phyloP scores from a whole-genome alignment of 129 eudicot species.

The Centrapalus pauciflorus region DNA sequence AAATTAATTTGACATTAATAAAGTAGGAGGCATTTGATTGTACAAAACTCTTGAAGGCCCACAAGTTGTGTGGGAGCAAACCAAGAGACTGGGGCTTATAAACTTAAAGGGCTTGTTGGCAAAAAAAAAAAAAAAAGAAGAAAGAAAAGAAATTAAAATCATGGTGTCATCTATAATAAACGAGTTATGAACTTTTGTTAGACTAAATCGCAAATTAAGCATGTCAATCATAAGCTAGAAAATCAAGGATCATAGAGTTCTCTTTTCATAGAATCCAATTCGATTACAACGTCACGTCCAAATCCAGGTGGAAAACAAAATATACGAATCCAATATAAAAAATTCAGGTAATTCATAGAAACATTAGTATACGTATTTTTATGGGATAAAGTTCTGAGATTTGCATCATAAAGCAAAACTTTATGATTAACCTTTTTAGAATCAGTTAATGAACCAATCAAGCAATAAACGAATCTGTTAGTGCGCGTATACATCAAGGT shows the following conservation, averaged over 20 bases:
- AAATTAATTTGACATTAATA: too few relatives aligned
- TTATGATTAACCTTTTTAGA: slow-evolving; percentile 2
- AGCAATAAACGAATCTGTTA: neutral
- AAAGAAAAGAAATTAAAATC: too few relatives aligned
- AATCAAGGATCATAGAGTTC: neutral
- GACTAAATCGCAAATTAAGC: too few relatives aligned
- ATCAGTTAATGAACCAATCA: neutral
- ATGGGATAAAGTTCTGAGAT: slow-evolving; percentile 3
- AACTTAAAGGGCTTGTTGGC: too few relatives aligned
- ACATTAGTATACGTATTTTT: neutral
- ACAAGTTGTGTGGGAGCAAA: too few relatives aligned
- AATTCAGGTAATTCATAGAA: neutral
- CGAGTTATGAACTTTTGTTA: too few relatives aligned
- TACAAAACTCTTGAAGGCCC: too few relatives aligned
- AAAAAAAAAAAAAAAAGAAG: too few relatives aligned
- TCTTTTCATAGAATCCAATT: neutral
- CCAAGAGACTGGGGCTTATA: too few relatives aligned
- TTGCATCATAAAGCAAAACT: slow-evolving; percentile 22
- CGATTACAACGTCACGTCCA: neutral
- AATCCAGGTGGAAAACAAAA: neutral
- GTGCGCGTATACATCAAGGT: slow-evolving; percentile 7
- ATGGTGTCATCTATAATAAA: too few relatives aligned
- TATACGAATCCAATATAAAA: neutral
- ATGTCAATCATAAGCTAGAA: neutral
- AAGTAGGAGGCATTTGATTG: too few relatives aligned